phyloP scores from a whole-genome alignment of 257 asterid genomes.

The Linderniella brevidens region DNA sequence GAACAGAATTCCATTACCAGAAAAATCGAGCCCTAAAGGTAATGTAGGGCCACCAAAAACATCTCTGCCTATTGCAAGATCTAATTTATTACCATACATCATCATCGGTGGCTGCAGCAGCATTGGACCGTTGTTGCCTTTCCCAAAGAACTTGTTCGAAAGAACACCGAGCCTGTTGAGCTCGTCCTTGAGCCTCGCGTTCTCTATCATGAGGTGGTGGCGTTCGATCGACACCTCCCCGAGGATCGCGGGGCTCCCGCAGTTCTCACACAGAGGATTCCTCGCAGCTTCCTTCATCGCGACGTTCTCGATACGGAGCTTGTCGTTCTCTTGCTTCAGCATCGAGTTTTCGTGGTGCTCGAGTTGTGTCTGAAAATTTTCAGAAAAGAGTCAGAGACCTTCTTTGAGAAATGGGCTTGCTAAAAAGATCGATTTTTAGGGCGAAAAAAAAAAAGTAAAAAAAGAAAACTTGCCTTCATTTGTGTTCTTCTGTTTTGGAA shows the following conservation, averaged over 20 bases:
- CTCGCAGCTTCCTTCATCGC: constrained; percentile 57
- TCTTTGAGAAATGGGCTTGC: too few relatives aligned
- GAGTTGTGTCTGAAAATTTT: constrained; percentile 41
- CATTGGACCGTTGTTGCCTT: constrained; percentile 17
- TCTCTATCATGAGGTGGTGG: constrained; percentile 58
- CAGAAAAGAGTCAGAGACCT: too few relatives aligned
- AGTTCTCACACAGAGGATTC: constrained; percentile 45
- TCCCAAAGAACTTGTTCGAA: constrained; percentile 34
- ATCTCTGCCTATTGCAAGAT: constrained; percentile 49
- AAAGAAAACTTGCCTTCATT: constrained; percentile 46
- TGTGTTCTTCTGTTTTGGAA: constrained; percentile 88
- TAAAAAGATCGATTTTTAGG: too few relatives aligned
- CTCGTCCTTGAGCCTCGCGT: constrained; percentile 57
- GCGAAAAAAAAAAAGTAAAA: constrained; percentile 1
- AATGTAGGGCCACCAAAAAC: constrained; percentile 19
- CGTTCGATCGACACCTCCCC: constrained; percentile 44
- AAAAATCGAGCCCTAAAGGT: constrained; percentile 36
- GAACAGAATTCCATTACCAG: constrained; percentile 17
- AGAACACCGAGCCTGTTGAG: constrained; percentile 29
- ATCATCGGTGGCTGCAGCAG: constrained; percentile 11
- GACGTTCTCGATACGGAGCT: constrained; percentile 62
- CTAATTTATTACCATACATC: constrained; percentile 18
- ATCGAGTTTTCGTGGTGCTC: constrained; percentile 67
- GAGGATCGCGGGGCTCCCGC: constrained; percentile 55
- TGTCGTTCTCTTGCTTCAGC: constrained; percentile 62